Evolutionary conservation across 768 basidiomycete genomes (phyloP), one percentile per base, ranked within the genome.

Genomic region (Asterophora lycoperdoides): DNA sequence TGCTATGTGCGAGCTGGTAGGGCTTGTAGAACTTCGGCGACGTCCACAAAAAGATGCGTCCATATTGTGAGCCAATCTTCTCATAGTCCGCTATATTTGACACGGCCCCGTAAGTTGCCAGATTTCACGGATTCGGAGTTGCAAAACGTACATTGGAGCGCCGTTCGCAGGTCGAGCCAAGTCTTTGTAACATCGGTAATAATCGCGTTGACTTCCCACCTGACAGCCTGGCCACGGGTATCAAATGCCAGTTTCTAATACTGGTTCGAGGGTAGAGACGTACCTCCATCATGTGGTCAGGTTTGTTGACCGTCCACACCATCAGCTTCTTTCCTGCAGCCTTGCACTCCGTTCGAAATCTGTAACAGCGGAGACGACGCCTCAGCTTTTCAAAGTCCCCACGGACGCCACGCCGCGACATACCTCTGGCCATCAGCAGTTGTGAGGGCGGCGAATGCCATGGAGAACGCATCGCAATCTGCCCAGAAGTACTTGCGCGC

Each of bases 251-350:
- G 41, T 11, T 4, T 29, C 41, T 14, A 42, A 20, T 29, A 17
- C 20, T 30, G 17, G 29, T 37, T 29, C 30, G 8, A 6, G 23
- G 46, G 20, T 20, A 42, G 43, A 26, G 5, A 65, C 80, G 36
- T 23, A 84, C 89, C 81, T 93, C 89, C 78, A 90, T 87, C 90
- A 93, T 92, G 60, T 92, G 83, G 46, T 81, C 81, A 8, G 83
- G 83, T 39, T 84, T 77, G 61, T 99, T 99, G 20, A 98, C 95
- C 0, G 96, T 99, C 96, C 94, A 97, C 3, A 93, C 91, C 79
- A 94, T 86, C 48, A 98, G 57, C 56, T 77, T 76, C 77, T 96
- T 96, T 15, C 86, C 86, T 1, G 81, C 81, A 13, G 62, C 72
- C 63, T 83, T 83, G 70, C 91, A 93, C 56, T 93, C 87, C 39